Conservation (phyloP, 2,329 filamentous ascomycete genomes). For the Neospermospora avenae region DNA sequence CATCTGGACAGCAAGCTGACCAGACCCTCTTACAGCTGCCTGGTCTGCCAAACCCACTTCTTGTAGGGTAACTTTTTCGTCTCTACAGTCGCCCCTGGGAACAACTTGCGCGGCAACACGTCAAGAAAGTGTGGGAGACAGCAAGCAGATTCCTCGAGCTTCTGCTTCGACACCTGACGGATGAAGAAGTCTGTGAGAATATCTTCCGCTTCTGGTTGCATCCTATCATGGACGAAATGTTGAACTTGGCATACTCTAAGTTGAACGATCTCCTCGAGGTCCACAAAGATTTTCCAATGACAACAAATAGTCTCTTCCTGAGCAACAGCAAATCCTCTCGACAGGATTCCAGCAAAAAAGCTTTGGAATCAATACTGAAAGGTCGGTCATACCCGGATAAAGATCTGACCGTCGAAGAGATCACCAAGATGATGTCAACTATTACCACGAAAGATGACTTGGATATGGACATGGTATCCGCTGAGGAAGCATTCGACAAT, state of each 20-base stretch:
- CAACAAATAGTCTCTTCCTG: conserved; percentile 48
- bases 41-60: conserved; percentile 19
- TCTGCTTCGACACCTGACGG: conserved; percentile 36
- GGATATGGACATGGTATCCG: conserved; percentile 23
- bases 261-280: conserved; percentile 43
- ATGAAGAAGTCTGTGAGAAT: conserved; percentile 25
- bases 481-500: conserved; percentile 24
- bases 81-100: conserved; percentile 15
- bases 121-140: conserved; percentile 17
- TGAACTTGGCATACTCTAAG: conserved; percentile 42
- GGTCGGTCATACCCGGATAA: neutral
- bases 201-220: conserved; percentile 38
- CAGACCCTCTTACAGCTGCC: conserved; percentile 2
- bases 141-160: conserved; percentile 35
- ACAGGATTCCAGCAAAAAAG: conserved; percentile 2
- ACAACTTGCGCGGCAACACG: conserved; percentile 7
- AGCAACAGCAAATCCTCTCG: conserved; percentile 23
- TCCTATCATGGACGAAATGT: conserved; percentile 37
- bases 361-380: conserved; percentile 2
- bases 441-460: conserved; percentile 1
- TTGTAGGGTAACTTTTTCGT: conserved; percentile 21
- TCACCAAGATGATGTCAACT: conserved; percentile 6
- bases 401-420: conserved; percentile 1
- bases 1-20: neutral
- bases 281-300: conserved; percentile 46